Conservation (phyloP, 495 filamentous ascomycete species). For the Xylaria cubensis region DNA sequence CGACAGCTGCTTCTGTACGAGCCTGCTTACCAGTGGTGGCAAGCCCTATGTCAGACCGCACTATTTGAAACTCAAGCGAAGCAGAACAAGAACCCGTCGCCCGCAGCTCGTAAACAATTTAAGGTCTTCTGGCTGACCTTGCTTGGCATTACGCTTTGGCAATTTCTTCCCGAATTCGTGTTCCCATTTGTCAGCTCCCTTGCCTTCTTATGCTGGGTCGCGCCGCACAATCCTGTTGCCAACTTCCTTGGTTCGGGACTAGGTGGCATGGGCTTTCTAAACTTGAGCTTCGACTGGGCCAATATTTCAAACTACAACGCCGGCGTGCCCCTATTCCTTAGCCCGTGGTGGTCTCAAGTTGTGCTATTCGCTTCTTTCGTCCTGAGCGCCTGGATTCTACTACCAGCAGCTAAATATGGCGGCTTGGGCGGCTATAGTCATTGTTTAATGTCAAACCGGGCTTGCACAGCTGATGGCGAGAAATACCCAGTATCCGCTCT, state of each 20-base stretch:
- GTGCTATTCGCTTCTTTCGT: constrained; percentile 59
- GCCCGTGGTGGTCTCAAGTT: constrained; percentile 63
- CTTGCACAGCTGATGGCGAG: constrained; percentile 55
- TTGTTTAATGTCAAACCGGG: constrained; percentile 61
- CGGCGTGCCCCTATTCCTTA: constrained; percentile 57
- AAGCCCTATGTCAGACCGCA: constrained; percentile 60
- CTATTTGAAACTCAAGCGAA: constrained; percentile 63
- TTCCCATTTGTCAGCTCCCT: constrained; percentile 64
- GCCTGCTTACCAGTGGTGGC: constrained; percentile 59
- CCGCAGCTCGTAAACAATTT: constrained; percentile 58
- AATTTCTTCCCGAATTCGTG: constrained; percentile 64
- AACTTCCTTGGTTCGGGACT: constrained; percentile 65
- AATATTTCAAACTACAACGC: constrained; percentile 59
- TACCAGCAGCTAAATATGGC: constrained; percentile 64
- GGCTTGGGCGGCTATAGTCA: constrained; percentile 57
- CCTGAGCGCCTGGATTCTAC: constrained; percentile 62
- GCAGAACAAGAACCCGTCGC: constrained; percentile 54
- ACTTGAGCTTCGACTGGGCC: constrained; percentile 63
- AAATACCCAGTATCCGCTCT: constrained; percentile 55
- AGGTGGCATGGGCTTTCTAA: constrained; percentile 65
- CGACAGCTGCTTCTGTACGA: constrained; percentile 62
- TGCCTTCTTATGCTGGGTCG: constrained; percentile 68
- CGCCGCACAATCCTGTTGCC: constrained; percentile 59
- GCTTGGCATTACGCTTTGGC: constrained; percentile 60
- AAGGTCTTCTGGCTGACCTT: constrained; percentile 61